Percentiles rank a stretch among this genome's conserved stretches.
These are phyloP conservation scores for Ceraceosorus guamensis DNA, from an alignment of 1,284 basidiomycete genomes.

Conservation along the genomic window DNA sequence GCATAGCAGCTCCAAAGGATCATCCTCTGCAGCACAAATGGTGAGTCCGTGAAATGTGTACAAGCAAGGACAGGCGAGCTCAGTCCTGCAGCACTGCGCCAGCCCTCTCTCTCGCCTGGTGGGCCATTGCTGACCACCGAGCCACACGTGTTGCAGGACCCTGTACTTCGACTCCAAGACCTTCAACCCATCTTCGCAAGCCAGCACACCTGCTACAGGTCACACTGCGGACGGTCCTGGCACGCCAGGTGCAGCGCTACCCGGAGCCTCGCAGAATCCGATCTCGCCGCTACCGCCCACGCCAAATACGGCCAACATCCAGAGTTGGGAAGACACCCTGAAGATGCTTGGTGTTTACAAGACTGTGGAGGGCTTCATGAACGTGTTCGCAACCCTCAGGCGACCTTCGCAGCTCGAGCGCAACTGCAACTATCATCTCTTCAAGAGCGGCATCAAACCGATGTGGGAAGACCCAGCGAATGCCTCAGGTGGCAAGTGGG, in stretches of 20 bases:
- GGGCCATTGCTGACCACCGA: slow-evolving; percentile 4
- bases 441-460: slow-evolving; percentile 76
- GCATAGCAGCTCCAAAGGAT: background rate
- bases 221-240: slow-evolving; percentile 2
- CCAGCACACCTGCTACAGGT: slow-evolving; percentile 16
- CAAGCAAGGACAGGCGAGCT: too few relatives aligned
- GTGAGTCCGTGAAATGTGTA: slow-evolving; percentile 52
- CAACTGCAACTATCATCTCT: slow-evolving; percentile 86
- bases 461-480: slow-evolving; percentile 97
- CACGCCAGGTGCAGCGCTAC: slow-evolving; percentile 42
- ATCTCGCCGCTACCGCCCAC: slow-evolving; percentile 52
- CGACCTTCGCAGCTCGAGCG: slow-evolving; percentile 77
- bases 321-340: slow-evolving; percentile 31
- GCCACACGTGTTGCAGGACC: slow-evolving; percentile 54
- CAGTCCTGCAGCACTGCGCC: too few relatives aligned
- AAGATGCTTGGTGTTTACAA: slow-evolving; percentile 35
- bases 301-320: slow-evolving; percentile 65
- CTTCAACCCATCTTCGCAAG: slow-evolving; percentile 3
- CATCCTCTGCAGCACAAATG: slow-evolving; percentile 76
- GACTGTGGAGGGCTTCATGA: slow-evolving; percentile 72
- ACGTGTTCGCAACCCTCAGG: slow-evolving; percentile 90
- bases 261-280: slow-evolving; percentile 65
- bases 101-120: background rate
- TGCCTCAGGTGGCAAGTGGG: slow-evolving; percentile 86
- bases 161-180: slow-evolving; percentile 76